phyloP scores from a whole-genome alignment of 2,329 filamentous ascomycete species.

The Lizonia empirigonia region DNA sequence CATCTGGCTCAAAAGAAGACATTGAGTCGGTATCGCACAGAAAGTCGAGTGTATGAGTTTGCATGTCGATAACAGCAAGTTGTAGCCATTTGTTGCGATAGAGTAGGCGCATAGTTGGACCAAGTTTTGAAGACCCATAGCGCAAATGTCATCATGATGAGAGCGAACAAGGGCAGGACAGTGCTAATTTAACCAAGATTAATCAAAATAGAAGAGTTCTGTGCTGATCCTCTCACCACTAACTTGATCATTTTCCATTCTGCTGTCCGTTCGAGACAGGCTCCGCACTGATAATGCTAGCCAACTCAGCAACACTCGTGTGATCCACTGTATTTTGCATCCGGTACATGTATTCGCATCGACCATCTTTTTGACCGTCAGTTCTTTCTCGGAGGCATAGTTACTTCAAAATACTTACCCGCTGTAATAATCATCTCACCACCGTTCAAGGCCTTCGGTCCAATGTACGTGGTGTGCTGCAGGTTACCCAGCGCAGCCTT shows the following conservation, averaged over 20 bases:
- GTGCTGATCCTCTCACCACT: too few relatives aligned
- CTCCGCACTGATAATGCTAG: not conserved
- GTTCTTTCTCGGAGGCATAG: not conserved
- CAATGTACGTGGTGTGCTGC: constrained; percentile 26
- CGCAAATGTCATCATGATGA: too few relatives aligned
- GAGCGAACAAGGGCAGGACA: too few relatives aligned
- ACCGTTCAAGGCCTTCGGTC: constrained; percentile 32
- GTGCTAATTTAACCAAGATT: too few relatives aligned
- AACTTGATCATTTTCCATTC: too few relatives aligned
- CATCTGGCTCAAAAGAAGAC: constrained; percentile 1
- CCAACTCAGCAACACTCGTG: constrained; percentile 25
- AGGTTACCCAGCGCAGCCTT: constrained; percentile 26
- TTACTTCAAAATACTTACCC: constrained; percentile 12
- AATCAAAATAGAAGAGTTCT: too few relatives aligned
- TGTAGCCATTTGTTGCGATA: not conserved
- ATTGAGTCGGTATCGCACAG: not conserved
- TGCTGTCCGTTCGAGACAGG: not conserved
- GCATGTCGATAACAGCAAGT: not conserved
- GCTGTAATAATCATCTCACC: constrained; percentile 28
- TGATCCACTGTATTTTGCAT: constrained; percentile 39
- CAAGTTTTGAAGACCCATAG: too few relatives aligned
- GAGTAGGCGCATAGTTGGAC: too few relatives aligned
- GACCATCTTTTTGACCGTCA: constrained; percentile 15
- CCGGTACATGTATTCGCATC: constrained; percentile 32
- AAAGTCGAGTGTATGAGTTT: not conserved